Conservation (phyloP, 257 asterid species). For the Oldenlandia corymbosa region DNA sequence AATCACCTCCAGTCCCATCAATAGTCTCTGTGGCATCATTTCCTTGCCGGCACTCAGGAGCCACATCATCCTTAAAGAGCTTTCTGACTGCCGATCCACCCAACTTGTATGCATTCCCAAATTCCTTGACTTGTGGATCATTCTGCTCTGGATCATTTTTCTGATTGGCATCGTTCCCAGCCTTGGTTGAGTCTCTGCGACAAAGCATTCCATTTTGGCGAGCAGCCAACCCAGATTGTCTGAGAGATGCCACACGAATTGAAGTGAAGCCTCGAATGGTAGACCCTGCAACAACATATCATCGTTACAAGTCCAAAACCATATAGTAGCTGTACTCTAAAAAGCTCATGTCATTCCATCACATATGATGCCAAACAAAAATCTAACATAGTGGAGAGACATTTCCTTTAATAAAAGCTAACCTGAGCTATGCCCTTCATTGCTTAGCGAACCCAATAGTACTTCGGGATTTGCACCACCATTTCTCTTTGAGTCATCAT, state of each 20-base stretch:
- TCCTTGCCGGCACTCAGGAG: constrained; percentile 26
- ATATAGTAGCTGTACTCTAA: neutral
- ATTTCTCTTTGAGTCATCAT: constrained; percentile 27
- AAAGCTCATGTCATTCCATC: neutral
- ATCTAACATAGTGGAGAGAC: neutral
- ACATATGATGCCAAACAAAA: neutral
- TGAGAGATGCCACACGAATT: constrained; percentile 60
- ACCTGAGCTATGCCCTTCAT: constrained; percentile 35
- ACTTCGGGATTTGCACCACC: constrained; percentile 18
- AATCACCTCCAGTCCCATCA: constrained; percentile 21
- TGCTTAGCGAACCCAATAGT: constrained; percentile 17
- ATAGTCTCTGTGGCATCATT: constrained; percentile 30
- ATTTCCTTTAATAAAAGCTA: neutral
- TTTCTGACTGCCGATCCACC: constrained; percentile 59
- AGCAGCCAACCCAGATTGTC: constrained; percentile 86
- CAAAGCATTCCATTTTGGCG: constrained; percentile 17
- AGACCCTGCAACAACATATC: constrained; percentile 46
- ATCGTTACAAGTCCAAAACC: constrained; percentile 6
- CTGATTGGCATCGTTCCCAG: constrained; percentile 23
- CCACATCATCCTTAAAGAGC: constrained; percentile 61
- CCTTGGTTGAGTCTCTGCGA: constrained; percentile 16
- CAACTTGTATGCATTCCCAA: constrained; percentile 24
- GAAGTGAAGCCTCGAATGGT: constrained; percentile 46
- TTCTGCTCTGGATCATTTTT: constrained; percentile 23
- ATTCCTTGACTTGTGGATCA: constrained; percentile 28